These are phyloP conservation scores for Aspergillus asperescens DNA, from an alignment of 495 filamentous ascomycete genomes.

Conservation along the genomic window DNA sequence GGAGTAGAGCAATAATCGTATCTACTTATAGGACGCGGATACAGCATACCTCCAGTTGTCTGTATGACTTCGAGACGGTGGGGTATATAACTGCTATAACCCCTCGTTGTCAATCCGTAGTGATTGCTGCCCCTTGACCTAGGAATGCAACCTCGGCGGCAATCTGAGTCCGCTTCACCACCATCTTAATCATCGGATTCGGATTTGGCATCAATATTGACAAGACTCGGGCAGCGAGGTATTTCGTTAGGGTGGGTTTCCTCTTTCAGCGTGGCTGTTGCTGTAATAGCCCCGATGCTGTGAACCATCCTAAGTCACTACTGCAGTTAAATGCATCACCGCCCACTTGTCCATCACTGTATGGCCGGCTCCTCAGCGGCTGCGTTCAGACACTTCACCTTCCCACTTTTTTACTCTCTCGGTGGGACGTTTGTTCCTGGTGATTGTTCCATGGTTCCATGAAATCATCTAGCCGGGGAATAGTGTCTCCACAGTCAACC, in stretches of 20 bases:
- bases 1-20: no score
- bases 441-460: constrained; percentile 3
- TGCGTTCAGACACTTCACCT: not conserved
- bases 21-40: not conserved
- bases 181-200: not conserved
- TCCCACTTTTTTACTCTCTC: no score
- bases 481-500: not conserved
- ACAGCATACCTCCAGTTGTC: not conserved
- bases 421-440: not conserved
- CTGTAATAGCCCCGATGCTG: constrained; percentile 1
- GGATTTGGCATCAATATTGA: not conserved
- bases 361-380: constrained; percentile 15
- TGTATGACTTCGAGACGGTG: constrained; percentile 3
- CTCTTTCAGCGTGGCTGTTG: not conserved
- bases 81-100: constrained; percentile 2
- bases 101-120: not conserved
- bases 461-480: not conserved
- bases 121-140: not conserved
- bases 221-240: not conserved
- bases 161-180: not conserved
- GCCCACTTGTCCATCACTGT: constrained; percentile 22
- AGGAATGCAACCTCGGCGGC: not conserved
- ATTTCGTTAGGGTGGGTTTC: no score
- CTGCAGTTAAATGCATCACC: constrained; percentile 9
- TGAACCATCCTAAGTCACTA: constrained; percentile 8